These are phyloP conservation scores for Acer saccharum DNA, from an alignment of 345 rosid genomes.

Conservation along the genomic window DNA sequence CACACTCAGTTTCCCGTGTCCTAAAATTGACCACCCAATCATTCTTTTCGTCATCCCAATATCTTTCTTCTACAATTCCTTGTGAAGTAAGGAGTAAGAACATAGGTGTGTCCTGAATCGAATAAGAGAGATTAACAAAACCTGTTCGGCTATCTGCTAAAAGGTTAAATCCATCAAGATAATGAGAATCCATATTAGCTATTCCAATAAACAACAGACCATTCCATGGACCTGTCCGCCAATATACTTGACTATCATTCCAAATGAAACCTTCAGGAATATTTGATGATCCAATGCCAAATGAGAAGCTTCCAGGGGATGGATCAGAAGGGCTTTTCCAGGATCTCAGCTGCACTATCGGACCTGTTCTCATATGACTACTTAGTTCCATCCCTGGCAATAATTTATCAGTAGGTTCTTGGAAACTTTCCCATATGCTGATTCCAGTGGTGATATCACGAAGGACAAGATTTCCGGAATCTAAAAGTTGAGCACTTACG, in stretches of 20 bases:
- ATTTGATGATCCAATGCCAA: constrained; percentile 27
- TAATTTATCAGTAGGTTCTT: constrained; percentile 37
- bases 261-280: constrained; percentile 42
- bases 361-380: constrained; percentile 27
- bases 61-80: constrained; percentile 21
- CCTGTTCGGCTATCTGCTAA: constrained; percentile 24
- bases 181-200: constrained; percentile 23
- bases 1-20: constrained; percentile 29
- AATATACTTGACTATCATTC: constrained; percentile 40
- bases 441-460: constrained; percentile 23
- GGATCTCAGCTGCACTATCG: constrained; percentile 37
- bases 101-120: not conserved
- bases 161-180: constrained; percentile 32
- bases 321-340: constrained; percentile 62
- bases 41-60: constrained; percentile 8
- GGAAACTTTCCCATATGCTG: constrained; percentile 62
- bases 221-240: constrained; percentile 72
- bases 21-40: not conserved
- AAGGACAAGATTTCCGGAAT: constrained; percentile 56
- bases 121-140: constrained; percentile 13
- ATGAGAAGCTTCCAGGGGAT: constrained; percentile 45
- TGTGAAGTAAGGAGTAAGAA: constrained; percentile 8
- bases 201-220: constrained; percentile 44
- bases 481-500: constrained; percentile 27
- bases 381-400: constrained; percentile 42